These are phyloP conservation scores for Xylaria palmicola DNA, from an alignment of 495 filamentous ascomycete species.

Conservation along the genomic window DNA sequence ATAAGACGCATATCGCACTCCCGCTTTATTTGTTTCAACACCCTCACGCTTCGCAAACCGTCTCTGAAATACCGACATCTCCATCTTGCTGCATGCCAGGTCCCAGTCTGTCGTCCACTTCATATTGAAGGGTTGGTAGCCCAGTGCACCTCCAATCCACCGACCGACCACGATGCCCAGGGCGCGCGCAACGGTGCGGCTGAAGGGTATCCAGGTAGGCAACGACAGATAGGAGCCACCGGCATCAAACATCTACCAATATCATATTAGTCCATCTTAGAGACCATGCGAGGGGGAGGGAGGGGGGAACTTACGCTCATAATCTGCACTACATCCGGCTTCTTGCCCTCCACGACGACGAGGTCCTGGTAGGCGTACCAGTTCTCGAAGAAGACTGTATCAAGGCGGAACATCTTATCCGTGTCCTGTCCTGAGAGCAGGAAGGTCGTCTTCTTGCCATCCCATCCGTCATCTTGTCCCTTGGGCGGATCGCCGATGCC, in stretches of 20 bases:
- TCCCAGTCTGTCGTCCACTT: slow-evolving; percentile 56
- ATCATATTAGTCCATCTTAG: neutral
- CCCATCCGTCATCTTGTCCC: neutral
- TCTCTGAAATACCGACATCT: slow-evolving; percentile 37
- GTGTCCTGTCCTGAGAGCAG: slow-evolving; percentile 35
- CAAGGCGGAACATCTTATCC: slow-evolving; percentile 35
- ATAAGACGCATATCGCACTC: too few relatives aligned
- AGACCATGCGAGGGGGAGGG: neutral
- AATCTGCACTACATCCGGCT: slow-evolving; percentile 45
- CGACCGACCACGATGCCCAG: slow-evolving; percentile 47
- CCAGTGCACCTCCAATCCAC: slow-evolving; percentile 48
- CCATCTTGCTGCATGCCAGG: slow-evolving; percentile 46
- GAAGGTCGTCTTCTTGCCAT: slow-evolving; percentile 24
- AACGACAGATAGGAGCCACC: slow-evolving; percentile 47
- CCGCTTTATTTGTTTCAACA: neutral
- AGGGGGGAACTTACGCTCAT: slow-evolving; percentile 36
- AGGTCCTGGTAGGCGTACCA: slow-evolving; percentile 56
- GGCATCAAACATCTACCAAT: slow-evolving; percentile 46
- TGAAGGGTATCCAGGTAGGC: slow-evolving; percentile 48
- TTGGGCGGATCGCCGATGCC: neutral
- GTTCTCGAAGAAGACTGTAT: slow-evolving; percentile 54
- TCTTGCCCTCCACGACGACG: slow-evolving; percentile 38
- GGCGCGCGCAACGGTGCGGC: slow-evolving; percentile 33
- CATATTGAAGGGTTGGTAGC: slow-evolving; percentile 51
- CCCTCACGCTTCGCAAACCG: slow-evolving; percentile 25